Base-by-base conservation (phyloP, 352 stramenopile species). In the Pythium rhizo-oryzae region DNA sequence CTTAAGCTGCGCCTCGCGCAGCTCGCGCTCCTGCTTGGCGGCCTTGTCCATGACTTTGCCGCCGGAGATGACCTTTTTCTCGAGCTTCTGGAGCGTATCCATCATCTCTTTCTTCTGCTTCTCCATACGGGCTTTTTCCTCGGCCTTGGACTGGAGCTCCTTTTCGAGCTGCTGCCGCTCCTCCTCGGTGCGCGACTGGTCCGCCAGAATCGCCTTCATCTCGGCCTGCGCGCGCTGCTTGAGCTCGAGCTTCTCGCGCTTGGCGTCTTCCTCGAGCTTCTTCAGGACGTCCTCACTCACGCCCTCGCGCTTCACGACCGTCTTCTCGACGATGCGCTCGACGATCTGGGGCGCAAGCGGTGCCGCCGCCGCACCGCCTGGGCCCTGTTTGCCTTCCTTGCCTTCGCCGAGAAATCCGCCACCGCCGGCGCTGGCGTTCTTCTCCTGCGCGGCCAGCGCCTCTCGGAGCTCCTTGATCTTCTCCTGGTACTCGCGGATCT, bases 31-130 rank as follows among this genome's bases (percentile, higher is more conserved):
- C 39, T 99, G 96, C 58, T 98, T 97, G 7, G 92, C 89, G 6
- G 94, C 94, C 73, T 97, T 98, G 77, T 97, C 91, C 16, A 98
- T 90, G 37, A 98, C 95, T 65, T 98, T 85, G 60, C 97, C 96
- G 39, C 96, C 96, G 21, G 92, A 89, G 35, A 99, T 93, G 16
- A 98, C 65, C 44, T 92, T 84, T 55, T 90, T 75, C 53, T 93
- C 83, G 25, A 90, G 66, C 15, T 85, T 75, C 15, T 87, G 71
- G 18, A 97, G 68, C 60, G 98, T 91, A 15, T 78, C 82, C 44
- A 98, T 79, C 95, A 99, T 98, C 30, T 92, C 90, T 28, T 90
- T 73, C 30, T 99, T 94, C 66, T 98, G 80, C 25, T 88, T 83
- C 54, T 90, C 78, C 68, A 98, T 83, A 19, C 75, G 65, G 33